Evolutionary conservation across 2,329 filamentous ascomycete genomes (phyloP), one percentile per base, ranked within the genome.

Genomic region (Capronia coronata): DNA sequence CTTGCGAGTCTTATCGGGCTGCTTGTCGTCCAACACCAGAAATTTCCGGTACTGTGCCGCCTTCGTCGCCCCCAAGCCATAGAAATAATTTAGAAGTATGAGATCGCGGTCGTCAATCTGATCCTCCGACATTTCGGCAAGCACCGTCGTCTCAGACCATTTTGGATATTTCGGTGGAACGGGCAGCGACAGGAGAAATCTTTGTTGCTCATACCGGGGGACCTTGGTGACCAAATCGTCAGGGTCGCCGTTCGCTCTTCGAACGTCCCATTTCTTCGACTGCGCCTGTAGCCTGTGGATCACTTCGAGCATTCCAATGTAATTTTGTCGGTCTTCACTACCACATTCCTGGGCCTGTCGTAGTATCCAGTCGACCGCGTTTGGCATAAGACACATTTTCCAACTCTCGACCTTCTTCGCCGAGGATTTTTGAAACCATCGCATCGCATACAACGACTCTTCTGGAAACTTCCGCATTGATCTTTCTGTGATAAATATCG

Each of bases 401-500:
- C 52, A 53, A 10, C 14, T 38, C 18, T 29, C 16, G 9, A 8
- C 18, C 29, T 52, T 54, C 14, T 29, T 27, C 8, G 11, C 13
- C 13, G 48, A 47, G 2, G 29, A 10, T 13, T 38, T 22, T 19
- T 46, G 44, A 41, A 57, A 57, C 55, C 55, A 57, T 18, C 39
- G 7, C 43, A 57, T 43, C n/a, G 32, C 34, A 18, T n/a, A 18
- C 2, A 51, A 22, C 23, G 41, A 35, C 19, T 41, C 49, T 19
- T 47, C 37, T 3, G 50, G 30, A 29, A 42, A 39, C 10, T 46
- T 25, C 1, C 46, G 25, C 42, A 58, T 41, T 13, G 43, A 32
- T 3, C 34, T 30, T 40, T 58, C 56, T 1, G 56, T 58, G 21
- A 58, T 48, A 30, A 49, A 51, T 29, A 58, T 13, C 18, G 43